Evolutionary conservation across 2,329 filamentous ascomycete species (phyloP).

Genomic region (Fusarium tricinctum): DNA sequence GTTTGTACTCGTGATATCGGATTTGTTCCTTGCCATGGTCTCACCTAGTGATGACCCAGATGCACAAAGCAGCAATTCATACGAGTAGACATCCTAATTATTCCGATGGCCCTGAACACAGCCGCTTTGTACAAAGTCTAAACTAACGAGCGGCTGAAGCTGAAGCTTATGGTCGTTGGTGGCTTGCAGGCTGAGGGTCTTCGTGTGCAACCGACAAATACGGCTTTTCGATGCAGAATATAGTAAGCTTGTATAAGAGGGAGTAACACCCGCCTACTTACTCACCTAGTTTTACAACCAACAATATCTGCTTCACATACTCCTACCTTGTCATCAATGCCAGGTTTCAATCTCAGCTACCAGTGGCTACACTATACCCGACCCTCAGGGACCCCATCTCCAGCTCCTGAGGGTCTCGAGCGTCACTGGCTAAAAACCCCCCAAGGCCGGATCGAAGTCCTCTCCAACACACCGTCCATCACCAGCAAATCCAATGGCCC

Average conservation of each 20-base stretch:
- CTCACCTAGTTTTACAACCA: neutral
- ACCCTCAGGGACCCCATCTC: constrained; percentile 41
- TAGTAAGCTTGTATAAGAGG: constrained; percentile 21
- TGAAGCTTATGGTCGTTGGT: constrained; percentile 23
- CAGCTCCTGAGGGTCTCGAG: constrained; percentile 57
- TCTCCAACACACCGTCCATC: constrained; percentile 56
- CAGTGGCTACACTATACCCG: constrained; percentile 47
- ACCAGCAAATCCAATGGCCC: constrained; percentile 32
- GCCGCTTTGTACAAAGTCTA: constrained; percentile 8
- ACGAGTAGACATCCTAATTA: constrained; percentile 8
- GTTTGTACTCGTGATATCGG: too few relatives aligned
- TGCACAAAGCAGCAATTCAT: neutral
- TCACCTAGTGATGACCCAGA: neutral
- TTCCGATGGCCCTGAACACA: constrained; percentile 6
- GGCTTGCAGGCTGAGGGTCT: constrained; percentile 32
- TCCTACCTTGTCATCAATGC: constrained; percentile 34
- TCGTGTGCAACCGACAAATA: constrained; percentile 6
- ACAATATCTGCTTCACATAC: neutral
- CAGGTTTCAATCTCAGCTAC: constrained; percentile 47
- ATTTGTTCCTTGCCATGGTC: neutral
- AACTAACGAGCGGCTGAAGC: constrained; percentile 29
- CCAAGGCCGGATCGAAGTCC: constrained; percentile 63
- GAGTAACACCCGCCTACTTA: neutral
- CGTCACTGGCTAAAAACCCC: constrained; percentile 61
- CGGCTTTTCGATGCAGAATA: constrained; percentile 3